Evolutionary conservation across 129 eudicot genomes (phyloP).

Genomic region (Sambucus nigra): DNA sequence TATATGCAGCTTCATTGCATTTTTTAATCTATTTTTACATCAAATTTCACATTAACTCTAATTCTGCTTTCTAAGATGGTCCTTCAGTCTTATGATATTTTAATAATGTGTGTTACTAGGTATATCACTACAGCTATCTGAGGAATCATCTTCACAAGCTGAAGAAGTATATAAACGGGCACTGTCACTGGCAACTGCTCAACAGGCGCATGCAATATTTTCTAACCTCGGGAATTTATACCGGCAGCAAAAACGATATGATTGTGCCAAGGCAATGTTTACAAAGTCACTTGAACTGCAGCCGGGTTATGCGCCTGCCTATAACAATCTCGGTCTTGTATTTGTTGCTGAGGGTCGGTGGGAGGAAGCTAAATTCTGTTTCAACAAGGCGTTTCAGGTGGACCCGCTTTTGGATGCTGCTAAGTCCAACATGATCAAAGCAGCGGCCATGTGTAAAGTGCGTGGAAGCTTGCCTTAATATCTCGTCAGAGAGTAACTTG

Average conservation of each 20-base stretch:
- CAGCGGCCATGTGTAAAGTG: constrained; percentile 45
- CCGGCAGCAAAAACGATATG: constrained; percentile 55
- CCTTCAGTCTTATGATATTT: not conserved
- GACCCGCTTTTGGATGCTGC: constrained; percentile 95
- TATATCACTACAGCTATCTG: constrained; percentile 72
- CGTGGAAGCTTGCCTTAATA: constrained; percentile 17
- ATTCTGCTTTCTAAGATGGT: not conserved
- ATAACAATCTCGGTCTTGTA: constrained; percentile 88
- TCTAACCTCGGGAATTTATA: constrained; percentile 81
- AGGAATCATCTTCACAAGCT: constrained; percentile 59
- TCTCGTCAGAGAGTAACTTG: constrained; percentile 1
- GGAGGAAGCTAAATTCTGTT: constrained; percentile 86
- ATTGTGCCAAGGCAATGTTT: constrained; percentile 85
- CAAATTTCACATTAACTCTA: not conserved
- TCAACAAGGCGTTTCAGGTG: constrained; percentile 61
- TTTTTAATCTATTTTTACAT: constrained; percentile 1
- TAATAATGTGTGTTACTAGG: constrained; percentile 28
- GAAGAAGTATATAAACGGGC: constrained; percentile 83
- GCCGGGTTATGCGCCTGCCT: constrained; percentile 97
- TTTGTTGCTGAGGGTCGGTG: constrained; percentile 77
- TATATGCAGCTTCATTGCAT: constrained; percentile 12
- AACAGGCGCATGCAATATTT: constrained; percentile 63
- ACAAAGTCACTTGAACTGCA: constrained; percentile 74
- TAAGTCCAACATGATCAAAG: constrained; percentile 81
- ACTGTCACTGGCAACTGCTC: constrained; percentile 49